Base-by-base conservation (phyloP, 2,329 filamentous ascomycete genomes). In the Leptodontidium sp. region DNA sequence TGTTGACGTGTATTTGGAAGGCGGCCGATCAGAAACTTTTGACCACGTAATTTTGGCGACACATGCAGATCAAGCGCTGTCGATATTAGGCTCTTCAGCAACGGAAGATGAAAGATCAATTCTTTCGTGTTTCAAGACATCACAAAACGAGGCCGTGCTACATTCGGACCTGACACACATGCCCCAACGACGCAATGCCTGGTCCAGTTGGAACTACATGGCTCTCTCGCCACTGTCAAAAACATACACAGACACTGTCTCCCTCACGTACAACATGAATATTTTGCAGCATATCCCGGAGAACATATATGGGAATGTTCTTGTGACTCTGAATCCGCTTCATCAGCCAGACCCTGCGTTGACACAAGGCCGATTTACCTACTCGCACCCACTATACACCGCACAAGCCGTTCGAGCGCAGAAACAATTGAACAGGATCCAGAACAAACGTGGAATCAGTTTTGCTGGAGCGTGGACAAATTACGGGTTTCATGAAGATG, bases 221-320 rank as follows among this genome's bases (percentile, higher is more conserved):
- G 90, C 91, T 0, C 85, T 87, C 0, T 81, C 84, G 12, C 75
- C 81, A 2, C 82, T 78, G 1, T 43, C 62, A 49, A 64, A 68
- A 63, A 79, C 78, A 57, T 83, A 86, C 65, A 82, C 90, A 38
- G 84, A 89, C 74, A 85, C 87, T 65, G 88, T 92, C 24, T 92
- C 87, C 24, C 79, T 96, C 68, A 95, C 92, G 0, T 95, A 95
- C 81, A 92, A 93, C 82, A 93, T 96, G 90, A 97, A 96, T 74
- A 87, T 89, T 32, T 82, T 96, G 1, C 93, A 97, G 77, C 87
- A 92, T 74, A 90, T 95, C 61, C 88, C 91, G 0, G 81, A 83
- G 45, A 79, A 84, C 1, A 83, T 84, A 1, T 94, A 90, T 69
- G 91, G 91, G 32, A 84, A 91, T 53, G 87, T 96, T 0, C 85